Evolutionary conservation across 169 alveolate genomes (phyloP), one percentile per base, ranked within the genome.

Genomic region (Plasmodium vinckei): DNA sequence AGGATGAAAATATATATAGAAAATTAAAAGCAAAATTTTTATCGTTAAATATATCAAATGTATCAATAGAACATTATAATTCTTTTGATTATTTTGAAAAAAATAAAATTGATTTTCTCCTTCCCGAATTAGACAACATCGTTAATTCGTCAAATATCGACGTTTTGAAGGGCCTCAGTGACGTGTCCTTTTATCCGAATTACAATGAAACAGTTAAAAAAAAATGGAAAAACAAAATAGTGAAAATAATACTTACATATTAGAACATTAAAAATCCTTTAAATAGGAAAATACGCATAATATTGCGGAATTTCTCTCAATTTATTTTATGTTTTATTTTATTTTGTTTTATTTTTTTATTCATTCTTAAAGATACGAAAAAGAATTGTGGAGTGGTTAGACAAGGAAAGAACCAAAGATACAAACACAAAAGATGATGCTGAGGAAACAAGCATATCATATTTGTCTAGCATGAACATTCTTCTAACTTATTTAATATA

Each of bases 41-140:
- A 33, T 79, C 89, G n/a, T 47, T 79, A 23, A 79, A 79, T 42
- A 60, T 79, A n/a, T 65, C 89, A 79, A 47, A 59, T 79, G 71
- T 79, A n/a, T 39, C 25, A 67, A 79, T 79, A 71, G 89, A 65
- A 5, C 82, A 79, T 71, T 79, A 79, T 25, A 72, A 46, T 65
- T 79, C 89, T 57, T 79, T 79, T 79, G 15, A 65, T 79, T 64
- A 65, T 27, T 79, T 53, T 69, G 89, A 79, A 79, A 79, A 79
- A 69, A 79, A 65, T 46, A 79, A 79, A 79, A 79, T 79, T 49
- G 89, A 79, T 59, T 79, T 79, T 57, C 68, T 79, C 5, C 63
- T 79, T 2, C 89, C 89, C 7, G 89, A 79, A 71, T 67, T 79
- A 61, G 89, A 79, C 47, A 46, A 15, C 3, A 79, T 79, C 17